These are phyloP conservation scores for Russula olivacea DNA, from an alignment of 768 basidiomycete species.

Conservation along the genomic window DNA sequence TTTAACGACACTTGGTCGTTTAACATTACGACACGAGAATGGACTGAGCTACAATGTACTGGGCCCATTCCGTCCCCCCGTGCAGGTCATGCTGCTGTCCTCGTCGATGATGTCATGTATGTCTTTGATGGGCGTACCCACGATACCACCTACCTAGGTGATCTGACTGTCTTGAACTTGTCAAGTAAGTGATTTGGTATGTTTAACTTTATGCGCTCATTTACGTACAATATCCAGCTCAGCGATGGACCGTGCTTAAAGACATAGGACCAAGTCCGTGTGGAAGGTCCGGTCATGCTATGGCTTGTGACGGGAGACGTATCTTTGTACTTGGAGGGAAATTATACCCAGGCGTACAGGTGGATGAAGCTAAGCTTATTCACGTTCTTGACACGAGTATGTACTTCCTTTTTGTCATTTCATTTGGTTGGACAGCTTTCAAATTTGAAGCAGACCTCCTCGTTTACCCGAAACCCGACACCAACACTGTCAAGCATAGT, in stretches of 20 bases:
- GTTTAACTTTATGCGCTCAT: neutral
- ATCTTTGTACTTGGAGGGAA: slow-evolving; percentile 96
- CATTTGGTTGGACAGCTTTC: neutral
- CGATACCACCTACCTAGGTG: slow-evolving; percentile 91
- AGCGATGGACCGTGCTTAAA: slow-evolving; percentile 99
- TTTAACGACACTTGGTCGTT: slow-evolving; percentile 99
- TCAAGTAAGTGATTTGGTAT: slow-evolving; percentile 61
- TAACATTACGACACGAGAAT: slow-evolving; percentile 69
- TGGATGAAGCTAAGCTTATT: slow-evolving; percentile 73
- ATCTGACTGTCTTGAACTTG: slow-evolving; percentile 95
- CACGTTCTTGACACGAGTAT: slow-evolving; percentile 92
- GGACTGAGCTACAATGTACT: slow-evolving; percentile 92
- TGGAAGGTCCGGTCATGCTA: slow-evolving; percentile 91
- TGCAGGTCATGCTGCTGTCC: slow-evolving; percentile 92
- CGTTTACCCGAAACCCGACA: slow-evolving; percentile 70
- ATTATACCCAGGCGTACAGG: slow-evolving; percentile 63
- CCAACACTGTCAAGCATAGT: slow-evolving; percentile 40
- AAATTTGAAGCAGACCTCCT: slow-evolving; percentile 59
- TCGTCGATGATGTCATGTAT: slow-evolving; percentile 97
- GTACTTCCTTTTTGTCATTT: slow-evolving; percentile 32
- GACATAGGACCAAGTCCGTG: slow-evolving; percentile 97
- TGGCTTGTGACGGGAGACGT: slow-evolving; percentile 84
- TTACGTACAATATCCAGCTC: slow-evolving; percentile 48
- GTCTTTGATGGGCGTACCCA: slow-evolving; percentile 96
- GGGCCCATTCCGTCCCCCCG: slow-evolving; percentile 94